Percentiles rank a stretch among this genome's conserved stretches.
These are phyloP conservation scores for Penicillium sp. DNA, from an alignment of 2,329 filamentous ascomycete species.

Conservation along the genomic window DNA sequence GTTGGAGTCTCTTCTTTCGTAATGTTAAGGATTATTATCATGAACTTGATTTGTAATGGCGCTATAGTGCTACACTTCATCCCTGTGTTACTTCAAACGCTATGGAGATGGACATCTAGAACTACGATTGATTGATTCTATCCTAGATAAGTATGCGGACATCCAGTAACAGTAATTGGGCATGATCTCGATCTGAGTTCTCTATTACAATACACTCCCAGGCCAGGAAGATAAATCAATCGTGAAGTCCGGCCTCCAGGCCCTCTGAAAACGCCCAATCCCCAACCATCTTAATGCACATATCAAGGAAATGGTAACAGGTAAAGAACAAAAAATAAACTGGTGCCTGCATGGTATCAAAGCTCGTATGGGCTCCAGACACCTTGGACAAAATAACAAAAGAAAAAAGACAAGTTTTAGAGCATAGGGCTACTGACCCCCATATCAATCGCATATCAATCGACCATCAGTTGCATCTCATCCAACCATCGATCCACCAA, in stretches of 20 bases:
- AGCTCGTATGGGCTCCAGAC: neutral
- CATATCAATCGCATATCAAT: neutral
- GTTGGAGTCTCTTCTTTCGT: neutral
- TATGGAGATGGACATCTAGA: neutral
- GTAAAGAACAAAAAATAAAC: neutral
- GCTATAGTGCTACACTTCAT: neutral
- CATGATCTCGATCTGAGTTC: neutral
- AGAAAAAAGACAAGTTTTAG: neutral
- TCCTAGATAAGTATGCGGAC: neutral
- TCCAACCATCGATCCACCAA: neutral
- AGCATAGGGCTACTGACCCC: neutral
- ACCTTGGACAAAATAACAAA: neutral
- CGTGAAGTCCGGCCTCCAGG: conserved; percentile 11
- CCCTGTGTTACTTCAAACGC: neutral
- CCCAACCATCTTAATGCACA: conserved; percentile 22
- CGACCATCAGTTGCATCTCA: neutral
- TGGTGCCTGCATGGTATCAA: neutral
- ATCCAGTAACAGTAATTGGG: neutral
- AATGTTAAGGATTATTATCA: neutral
- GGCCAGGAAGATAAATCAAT: neutral
- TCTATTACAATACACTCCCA: conserved; percentile 23
- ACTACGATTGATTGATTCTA: neutral
- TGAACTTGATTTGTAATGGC: neutral
- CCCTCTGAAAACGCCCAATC: conserved; percentile 22
- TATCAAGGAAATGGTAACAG: neutral